phyloP scores from a whole-genome alignment of 345 rosid genomes.

The Eucalyptus guilfoylei region DNA sequence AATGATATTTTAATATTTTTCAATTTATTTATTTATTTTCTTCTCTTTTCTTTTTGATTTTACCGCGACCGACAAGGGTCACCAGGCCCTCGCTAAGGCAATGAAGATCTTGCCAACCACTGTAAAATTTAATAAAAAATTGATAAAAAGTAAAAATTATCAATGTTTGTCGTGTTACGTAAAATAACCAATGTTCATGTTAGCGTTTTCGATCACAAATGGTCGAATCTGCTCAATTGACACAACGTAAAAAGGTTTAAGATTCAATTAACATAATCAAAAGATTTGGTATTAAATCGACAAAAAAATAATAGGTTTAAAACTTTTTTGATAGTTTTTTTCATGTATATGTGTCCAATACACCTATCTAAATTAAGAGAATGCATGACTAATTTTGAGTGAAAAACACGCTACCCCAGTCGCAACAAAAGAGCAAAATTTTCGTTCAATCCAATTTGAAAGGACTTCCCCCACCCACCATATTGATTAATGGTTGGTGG shows the following conservation, averaged over 20 bases:
- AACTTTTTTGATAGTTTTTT: no score
- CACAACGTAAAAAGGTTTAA: no score
- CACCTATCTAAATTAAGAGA: neutral
- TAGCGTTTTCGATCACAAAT: no score
- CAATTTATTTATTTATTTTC: no score
- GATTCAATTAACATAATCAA: no score
- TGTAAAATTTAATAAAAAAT: no score
- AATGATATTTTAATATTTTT: no score
- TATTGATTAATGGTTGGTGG: neutral
- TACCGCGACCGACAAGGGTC: fast-evolving
- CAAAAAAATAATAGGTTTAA: no score
- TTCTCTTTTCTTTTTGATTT: no score
- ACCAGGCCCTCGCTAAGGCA: fast-evolving
- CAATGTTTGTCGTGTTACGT: fast-evolving
- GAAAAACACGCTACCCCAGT: neutral
- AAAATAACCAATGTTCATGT: fast-evolving
- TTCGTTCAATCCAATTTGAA: neutral
- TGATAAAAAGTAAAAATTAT: no score
- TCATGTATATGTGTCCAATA: neutral
- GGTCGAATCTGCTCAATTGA: fast-evolving
- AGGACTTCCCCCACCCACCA: neutral
- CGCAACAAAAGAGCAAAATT: neutral
- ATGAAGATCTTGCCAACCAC: neutral
- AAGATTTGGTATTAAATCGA: no score
- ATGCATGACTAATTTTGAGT: neutral